A percentile compares a stretch with the other conserved stretches of the same genome.
phyloP scores from a whole-genome alignment of 1,284 basidiomycete genomes.

The Stygiomarasmius scandens region DNA sequence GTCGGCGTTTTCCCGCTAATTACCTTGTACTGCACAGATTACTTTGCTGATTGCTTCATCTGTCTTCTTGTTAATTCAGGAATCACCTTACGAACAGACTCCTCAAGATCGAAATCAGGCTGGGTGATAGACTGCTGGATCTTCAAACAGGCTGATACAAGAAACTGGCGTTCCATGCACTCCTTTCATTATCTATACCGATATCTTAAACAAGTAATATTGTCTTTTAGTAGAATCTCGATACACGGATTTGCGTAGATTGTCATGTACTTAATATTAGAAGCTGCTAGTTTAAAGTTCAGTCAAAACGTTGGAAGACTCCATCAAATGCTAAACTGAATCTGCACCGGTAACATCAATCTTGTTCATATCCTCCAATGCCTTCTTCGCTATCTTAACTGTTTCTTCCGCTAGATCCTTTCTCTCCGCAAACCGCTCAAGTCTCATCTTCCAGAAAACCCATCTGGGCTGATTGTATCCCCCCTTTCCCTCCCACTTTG shows the following conservation, averaged over 20 bases:
- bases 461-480: conserved; percentile 17
- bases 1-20: background rate
- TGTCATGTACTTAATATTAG: background rate
- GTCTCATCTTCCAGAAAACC: conserved; percentile 16
- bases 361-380: conserved; percentile 1
- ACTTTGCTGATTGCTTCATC: background rate
- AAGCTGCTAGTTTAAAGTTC: too few species aligned
- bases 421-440: conserved; percentile 2
- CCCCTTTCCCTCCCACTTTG: conserved; percentile 6
- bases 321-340: background rate
- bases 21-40: background rate
- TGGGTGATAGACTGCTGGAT: background rate
- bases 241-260: background rate
- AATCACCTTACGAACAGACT: conserved; percentile 7
- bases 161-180: too few species aligned
- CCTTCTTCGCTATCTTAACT: conserved; percentile 2
- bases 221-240: too few species aligned
- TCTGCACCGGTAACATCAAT: background rate
- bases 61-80: conserved; percentile 4
- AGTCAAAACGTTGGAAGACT: too few species aligned
- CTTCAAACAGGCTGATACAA: too few species aligned
- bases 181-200: background rate
- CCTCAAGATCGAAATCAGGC: too few species aligned
- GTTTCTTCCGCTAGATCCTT: conserved; percentile 7
- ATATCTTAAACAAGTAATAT: background rate